A percentile compares a stretch with the other conserved stretches of the same genome.
Evolutionary conservation across 345 rosid genomes (phyloP).

Genomic region (Eucalyptus lansdowneana): DNA sequence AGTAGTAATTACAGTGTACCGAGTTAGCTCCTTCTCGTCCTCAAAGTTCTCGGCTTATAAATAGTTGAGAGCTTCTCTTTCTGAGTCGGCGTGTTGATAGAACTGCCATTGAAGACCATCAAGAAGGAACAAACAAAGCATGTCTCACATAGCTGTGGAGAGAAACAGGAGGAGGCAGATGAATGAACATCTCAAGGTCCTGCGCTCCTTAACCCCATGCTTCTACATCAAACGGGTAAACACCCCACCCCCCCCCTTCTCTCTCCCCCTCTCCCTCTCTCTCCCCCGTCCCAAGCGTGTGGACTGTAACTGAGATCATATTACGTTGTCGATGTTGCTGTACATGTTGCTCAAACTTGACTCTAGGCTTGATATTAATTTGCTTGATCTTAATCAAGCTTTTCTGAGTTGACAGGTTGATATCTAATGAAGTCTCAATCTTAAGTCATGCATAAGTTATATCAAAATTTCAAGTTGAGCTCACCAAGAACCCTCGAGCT

Average conservation of each 20-base stretch:
- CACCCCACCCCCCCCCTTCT: not conserved
- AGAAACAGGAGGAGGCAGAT: slow-evolving; percentile 92
- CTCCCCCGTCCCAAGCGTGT: not conserved
- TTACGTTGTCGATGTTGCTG: not conserved
- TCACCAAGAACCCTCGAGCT: not conserved
- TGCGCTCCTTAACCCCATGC: slow-evolving; percentile 86
- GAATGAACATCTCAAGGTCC: slow-evolving; percentile 83
- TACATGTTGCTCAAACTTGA: not conserved
- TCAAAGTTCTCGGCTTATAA: not conserved
- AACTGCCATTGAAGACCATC: not conserved
- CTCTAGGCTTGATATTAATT: not conserved
- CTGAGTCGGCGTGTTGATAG: not conserved
- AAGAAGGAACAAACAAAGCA: not conserved
- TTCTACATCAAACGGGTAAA: slow-evolving; percentile 88
- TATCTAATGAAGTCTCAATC: not conserved
- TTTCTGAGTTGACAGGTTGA: not conserved
- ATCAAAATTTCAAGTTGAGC: not conserved
- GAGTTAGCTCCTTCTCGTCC: not conserved
- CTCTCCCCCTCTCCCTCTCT: not conserved
- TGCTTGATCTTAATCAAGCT: not conserved
- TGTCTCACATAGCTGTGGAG: slow-evolving; percentile 91
- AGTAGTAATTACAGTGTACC: not conserved
- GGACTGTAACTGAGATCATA: not conserved
- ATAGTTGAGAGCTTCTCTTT: not conserved
- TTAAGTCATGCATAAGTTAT: not conserved